These are phyloP conservation scores for Wallacemonas sp. DNA, from an alignment of 208 protist genomes.

Conservation along the genomic window DNA sequence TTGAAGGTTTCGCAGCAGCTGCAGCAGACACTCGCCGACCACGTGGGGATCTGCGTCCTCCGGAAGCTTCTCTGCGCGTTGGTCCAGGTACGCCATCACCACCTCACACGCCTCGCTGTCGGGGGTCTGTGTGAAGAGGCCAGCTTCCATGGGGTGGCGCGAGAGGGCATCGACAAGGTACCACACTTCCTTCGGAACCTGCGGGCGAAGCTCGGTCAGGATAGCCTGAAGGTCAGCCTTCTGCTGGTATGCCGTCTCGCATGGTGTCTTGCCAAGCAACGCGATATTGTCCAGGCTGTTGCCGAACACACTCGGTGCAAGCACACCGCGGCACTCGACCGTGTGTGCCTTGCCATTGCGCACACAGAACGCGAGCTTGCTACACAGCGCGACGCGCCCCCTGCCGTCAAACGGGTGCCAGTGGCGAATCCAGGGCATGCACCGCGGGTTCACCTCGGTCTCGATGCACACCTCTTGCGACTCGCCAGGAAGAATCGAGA, in stretches of 20 bases:
- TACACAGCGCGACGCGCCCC: constrained; percentile 37
- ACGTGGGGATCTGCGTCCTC: constrained; percentile 36
- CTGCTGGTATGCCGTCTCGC: constrained; percentile 57
- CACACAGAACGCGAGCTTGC: constrained; percentile 58
- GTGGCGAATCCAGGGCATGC: constrained; percentile 55
- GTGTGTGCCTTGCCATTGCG: constrained; percentile 47
- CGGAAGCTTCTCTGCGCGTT: constrained; percentile 26
- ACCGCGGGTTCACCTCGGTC: constrained; percentile 51
- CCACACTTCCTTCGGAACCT: constrained; percentile 90
- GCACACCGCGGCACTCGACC: constrained; percentile 58
- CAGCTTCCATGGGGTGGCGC: constrained; percentile 34
- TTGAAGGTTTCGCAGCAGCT: constrained; percentile 72
- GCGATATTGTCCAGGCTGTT: constrained; percentile 77
- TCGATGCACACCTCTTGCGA: constrained; percentile 57
- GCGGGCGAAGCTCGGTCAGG: constrained; percentile 36
- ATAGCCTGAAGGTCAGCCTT: constrained; percentile 30
- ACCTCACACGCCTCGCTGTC: constrained; percentile 32
- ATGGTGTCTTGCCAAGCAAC: constrained; percentile 50
- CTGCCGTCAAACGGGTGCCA: constrained; percentile 70
- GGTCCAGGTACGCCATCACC: constrained; percentile 79
- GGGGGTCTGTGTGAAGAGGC: constrained; percentile 61
- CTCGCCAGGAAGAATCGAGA: constrained; percentile 71
- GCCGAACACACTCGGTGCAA: constrained; percentile 77
- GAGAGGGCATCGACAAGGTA: constrained; percentile 64
- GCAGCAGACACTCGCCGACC: constrained; percentile 65